Conservation (phyloP, 257 asterid species). For the Nicotiana paniculata region DNA sequence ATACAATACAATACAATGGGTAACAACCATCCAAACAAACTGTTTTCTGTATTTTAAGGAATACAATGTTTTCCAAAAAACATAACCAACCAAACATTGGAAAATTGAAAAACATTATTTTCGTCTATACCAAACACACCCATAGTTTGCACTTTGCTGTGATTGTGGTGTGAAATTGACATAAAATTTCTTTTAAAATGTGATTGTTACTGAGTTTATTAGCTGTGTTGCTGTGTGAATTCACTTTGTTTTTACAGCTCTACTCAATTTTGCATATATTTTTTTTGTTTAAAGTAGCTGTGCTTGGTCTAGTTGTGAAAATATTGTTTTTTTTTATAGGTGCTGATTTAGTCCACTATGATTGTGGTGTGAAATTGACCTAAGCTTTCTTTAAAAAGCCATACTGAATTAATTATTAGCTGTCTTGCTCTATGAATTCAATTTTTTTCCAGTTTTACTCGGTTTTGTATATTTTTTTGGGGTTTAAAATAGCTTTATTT, state of each 20-base stretch:
- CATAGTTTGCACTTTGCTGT: no score
- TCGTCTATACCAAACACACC: no score
- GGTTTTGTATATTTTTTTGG: neutral
- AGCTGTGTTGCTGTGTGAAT: neutral
- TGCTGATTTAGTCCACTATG: neutral
- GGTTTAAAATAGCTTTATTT: constrained; percentile 8
- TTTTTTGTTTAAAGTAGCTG: neutral
- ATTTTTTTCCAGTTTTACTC: neutral
- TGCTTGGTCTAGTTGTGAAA: neutral
- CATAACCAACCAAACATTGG: no score
- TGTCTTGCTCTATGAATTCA: neutral
- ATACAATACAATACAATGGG: no score
- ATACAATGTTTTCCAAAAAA: no score
- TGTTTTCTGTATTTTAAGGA: no score
- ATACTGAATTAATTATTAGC: neutral
- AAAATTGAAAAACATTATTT: no score
- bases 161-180: neutral
- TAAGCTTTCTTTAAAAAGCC: neutral
- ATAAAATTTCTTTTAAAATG: neutral
- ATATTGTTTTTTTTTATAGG: neutral
- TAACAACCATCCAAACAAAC: no score
- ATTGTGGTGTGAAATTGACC: constrained; percentile 3
- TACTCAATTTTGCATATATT: neutral
- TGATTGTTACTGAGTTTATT: neutral
- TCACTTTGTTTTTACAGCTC: neutral